Conservation (phyloP, 371 early-diverging fungal genomes). For the Syncephalastrum contaminatum region DNA sequence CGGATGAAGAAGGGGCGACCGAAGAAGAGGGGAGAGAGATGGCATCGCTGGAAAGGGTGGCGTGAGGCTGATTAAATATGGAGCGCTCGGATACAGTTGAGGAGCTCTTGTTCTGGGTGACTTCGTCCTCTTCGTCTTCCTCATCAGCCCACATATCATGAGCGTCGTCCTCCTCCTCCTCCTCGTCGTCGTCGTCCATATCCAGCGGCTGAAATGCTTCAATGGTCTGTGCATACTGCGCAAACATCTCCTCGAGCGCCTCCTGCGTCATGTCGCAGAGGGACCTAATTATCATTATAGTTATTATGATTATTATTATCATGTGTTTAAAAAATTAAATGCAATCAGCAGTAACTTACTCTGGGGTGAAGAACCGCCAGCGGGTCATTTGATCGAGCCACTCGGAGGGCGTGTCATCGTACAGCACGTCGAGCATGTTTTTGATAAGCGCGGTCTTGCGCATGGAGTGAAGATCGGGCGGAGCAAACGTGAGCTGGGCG, state of each 20-base stretch:
- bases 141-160: constrained; percentile 25
- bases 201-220: constrained; percentile 42
- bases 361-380: constrained; percentile 52
- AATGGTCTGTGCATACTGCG: constrained; percentile 44
- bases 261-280: constrained; percentile 49
- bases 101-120: constrained; percentile 6
- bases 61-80: constrained; percentile 17
- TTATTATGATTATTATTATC: background rate
- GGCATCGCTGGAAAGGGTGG: constrained; percentile 13
- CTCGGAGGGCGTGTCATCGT: constrained; percentile 42
- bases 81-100: constrained; percentile 14
- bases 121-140: constrained; percentile 3
- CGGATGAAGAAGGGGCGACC: too few relatives aligned
- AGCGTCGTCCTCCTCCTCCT: constrained; percentile 29
- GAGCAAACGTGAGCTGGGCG: constrained; percentile 56
- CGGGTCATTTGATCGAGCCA: constrained; percentile 57
- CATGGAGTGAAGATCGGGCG: constrained; percentile 46
- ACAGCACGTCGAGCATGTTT: constrained; percentile 43
- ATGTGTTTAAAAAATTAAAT: background rate
- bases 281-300: constrained; percentile 23
- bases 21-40: background rate
- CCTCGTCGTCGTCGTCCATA: constrained; percentile 24
- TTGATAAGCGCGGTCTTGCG: constrained; percentile 50
- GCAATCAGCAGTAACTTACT: constrained; percentile 26
- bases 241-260: constrained; percentile 44